These are phyloP conservation scores for Aspergillus nomiae DNA, from an alignment of 2,329 filamentous ascomycete genomes.

Conservation along the genomic window DNA sequence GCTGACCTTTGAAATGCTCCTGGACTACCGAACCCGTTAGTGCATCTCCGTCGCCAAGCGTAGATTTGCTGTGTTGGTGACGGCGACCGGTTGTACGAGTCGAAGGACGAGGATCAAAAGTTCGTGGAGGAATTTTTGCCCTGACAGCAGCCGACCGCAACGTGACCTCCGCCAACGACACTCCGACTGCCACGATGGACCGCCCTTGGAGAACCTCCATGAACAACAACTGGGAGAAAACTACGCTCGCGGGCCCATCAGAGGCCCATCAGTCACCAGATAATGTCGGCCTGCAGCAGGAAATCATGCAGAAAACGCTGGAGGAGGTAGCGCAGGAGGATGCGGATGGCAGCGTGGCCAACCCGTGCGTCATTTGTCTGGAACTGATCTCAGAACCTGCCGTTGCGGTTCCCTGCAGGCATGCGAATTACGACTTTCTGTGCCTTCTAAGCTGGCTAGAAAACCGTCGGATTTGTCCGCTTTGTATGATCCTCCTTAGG, in stretches of 20 bases:
- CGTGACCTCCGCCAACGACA: slow-evolving; percentile 20
- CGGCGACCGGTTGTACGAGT: not conserved
- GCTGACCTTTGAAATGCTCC: slow-evolving; percentile 2
- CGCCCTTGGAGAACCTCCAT: not conserved
- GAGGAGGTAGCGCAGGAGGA: slow-evolving; percentile 44
- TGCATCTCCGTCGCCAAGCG: slow-evolving; percentile 5
- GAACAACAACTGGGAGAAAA: not conserved
- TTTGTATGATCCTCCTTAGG: slow-evolving; percentile 61
- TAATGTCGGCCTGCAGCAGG: slow-evolving; percentile 44
- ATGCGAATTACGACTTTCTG: slow-evolving; percentile 80
- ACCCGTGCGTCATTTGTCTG: slow-evolving; percentile 85
- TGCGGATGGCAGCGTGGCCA: slow-evolving; percentile 34
- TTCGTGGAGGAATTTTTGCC: slow-evolving; percentile 15
- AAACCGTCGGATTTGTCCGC: slow-evolving; percentile 70
- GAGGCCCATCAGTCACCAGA: slow-evolving; percentile 36
- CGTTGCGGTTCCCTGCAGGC: slow-evolving; percentile 73
- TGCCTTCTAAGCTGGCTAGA: slow-evolving; percentile 84
- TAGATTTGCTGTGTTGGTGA: slow-evolving; percentile 4
- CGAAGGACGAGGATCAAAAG: not conserved
- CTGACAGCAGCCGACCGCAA: slow-evolving; percentile 16
- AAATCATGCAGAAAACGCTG: slow-evolving; percentile 49
- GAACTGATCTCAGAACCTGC: slow-evolving; percentile 72
- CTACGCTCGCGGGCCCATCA: not conserved
- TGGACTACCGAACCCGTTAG: slow-evolving; percentile 8
- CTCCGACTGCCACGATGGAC: not conserved